phyloP scores from a whole-genome alignment of 2,329 filamentous ascomycete species.

The Colletotrichum tropicale region DNA sequence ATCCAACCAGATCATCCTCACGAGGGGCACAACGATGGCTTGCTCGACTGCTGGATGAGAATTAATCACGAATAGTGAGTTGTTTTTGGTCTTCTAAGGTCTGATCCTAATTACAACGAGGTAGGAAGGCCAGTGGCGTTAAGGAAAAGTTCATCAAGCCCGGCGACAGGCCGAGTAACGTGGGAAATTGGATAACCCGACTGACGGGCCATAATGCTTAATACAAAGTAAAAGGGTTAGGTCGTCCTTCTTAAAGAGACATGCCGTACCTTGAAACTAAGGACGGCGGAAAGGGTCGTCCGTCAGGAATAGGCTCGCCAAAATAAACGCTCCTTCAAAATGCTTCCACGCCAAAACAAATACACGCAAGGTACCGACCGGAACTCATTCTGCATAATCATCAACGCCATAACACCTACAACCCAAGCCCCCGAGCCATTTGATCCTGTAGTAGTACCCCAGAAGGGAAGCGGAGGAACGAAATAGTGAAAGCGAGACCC shows the following conservation, averaged over 20 bases:
- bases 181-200: constrained; percentile 8
- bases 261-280: background rate
- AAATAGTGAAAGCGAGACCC: background rate
- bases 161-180: constrained; percentile 6
- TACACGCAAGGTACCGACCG: constrained; percentile 19
- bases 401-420: constrained; percentile 20
- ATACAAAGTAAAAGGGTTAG: constrained; percentile 27
- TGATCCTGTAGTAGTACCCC: constrained; percentile 6
- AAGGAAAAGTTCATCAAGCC: constrained; percentile 17
- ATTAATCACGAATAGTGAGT: constrained; percentile 5
- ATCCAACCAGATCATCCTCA: background rate
- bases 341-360: constrained; percentile 22
- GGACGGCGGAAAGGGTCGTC: background rate
- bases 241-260: constrained; percentile 1
- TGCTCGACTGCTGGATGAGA: background rate
- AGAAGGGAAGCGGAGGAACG: constrained; percentile 4
- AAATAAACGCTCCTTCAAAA: constrained; percentile 21
- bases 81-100: constrained; percentile 16
- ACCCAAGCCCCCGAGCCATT: constrained; percentile 6
- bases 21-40: background rate
- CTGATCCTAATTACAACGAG: constrained; percentile 21
- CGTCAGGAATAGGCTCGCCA: background rate
- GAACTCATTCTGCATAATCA: constrained; percentile 21
- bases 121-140: constrained; percentile 7
- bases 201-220: constrained; percentile 21